These are phyloP conservation scores for Pyrenophora graminea DNA, from an alignment of 2,329 filamentous ascomycete species.

Conservation along the genomic window DNA sequence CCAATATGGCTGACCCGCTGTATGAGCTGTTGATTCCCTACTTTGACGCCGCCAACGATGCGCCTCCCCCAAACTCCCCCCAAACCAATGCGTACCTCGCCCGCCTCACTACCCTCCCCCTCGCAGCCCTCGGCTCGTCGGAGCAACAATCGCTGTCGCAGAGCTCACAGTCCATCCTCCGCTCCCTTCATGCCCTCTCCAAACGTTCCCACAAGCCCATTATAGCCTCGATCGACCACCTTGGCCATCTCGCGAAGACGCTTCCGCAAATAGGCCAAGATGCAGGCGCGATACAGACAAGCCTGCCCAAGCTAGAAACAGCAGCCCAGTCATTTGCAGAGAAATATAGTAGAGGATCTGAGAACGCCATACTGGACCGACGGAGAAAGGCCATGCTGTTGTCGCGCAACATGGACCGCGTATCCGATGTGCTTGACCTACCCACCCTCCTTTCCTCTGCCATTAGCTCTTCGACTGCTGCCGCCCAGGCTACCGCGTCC, in stretches of 20 bases:
- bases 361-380: constrained; percentile 66
- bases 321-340: constrained; percentile 80
- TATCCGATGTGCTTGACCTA: constrained; percentile 89
- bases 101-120: constrained; percentile 74
- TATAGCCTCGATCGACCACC: constrained; percentile 77
- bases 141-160: constrained; percentile 84
- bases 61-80: constrained; percentile 53
- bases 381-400: constrained; percentile 81
- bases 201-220: constrained; percentile 87
- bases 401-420: constrained; percentile 82
- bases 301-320: constrained; percentile 77
- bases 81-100: constrained; percentile 72
- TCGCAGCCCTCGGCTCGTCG: constrained; percentile 70
- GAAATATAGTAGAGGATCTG: constrained; percentile 76
- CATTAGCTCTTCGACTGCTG: constrained; percentile 62
- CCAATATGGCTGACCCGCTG: constrained; percentile 78
- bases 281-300: constrained; percentile 68
- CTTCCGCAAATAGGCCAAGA: constrained; percentile 72
- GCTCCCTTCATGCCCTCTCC: constrained; percentile 84
- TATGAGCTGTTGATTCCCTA: constrained; percentile 73
- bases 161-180: constrained; percentile 75
- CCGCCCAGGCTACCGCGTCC: constrained; percentile 47
- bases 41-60: constrained; percentile 52
- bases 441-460: constrained; percentile 83
- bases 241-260: constrained; percentile 71